Percentiles rank a stretch among this genome's conserved stretches.
Conservation (phyloP, 805 yeast genomes). For the Candida orba region DNA sequence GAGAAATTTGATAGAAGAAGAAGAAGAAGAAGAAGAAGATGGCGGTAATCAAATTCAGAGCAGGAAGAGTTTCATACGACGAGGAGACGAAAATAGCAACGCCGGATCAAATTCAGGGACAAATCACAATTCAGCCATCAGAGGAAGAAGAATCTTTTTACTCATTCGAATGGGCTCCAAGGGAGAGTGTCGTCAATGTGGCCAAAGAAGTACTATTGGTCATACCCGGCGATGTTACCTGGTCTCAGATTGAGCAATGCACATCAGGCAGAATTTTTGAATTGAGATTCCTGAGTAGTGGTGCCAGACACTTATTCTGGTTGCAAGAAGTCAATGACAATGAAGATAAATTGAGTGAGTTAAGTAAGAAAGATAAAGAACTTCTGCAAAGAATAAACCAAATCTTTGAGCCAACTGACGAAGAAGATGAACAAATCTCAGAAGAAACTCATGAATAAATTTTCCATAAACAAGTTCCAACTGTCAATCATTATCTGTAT, state of each 20-base stretch:
- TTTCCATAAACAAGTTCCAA: too few species aligned
- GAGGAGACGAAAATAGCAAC: conserved; percentile 54
- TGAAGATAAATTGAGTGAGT: conserved; percentile 49
- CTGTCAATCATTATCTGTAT: too few species aligned
- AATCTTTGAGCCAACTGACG: conserved; percentile 37
- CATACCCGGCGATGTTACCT: conserved; percentile 81
- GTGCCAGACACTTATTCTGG: conserved; percentile 57
- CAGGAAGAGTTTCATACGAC: conserved; percentile 67
- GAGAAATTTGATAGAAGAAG: background rate
- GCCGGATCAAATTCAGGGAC: conserved; percentile 67
- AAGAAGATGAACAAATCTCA: conserved; percentile 22
- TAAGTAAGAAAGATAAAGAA: conserved; percentile 51
- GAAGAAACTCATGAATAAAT: too few species aligned
- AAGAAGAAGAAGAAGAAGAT: conserved; percentile 1
- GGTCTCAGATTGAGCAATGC: conserved; percentile 64
- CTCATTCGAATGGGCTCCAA: conserved; percentile 68
- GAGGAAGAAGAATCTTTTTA: conserved; percentile 67
- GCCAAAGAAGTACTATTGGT: conserved; percentile 60
- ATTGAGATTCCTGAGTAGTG: conserved; percentile 55
- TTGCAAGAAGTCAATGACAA: conserved; percentile 64
- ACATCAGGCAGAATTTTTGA: conserved; percentile 72
- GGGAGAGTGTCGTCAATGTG: conserved; percentile 37
- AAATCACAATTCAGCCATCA: conserved; percentile 50
- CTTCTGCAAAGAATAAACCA: conserved; percentile 41
- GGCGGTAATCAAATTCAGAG: conserved; percentile 47